Evolutionary conservation across 805 yeast genomes (phyloP), one percentile per base, ranked within the genome.

Genomic region (Pichia eremophila): DNA sequence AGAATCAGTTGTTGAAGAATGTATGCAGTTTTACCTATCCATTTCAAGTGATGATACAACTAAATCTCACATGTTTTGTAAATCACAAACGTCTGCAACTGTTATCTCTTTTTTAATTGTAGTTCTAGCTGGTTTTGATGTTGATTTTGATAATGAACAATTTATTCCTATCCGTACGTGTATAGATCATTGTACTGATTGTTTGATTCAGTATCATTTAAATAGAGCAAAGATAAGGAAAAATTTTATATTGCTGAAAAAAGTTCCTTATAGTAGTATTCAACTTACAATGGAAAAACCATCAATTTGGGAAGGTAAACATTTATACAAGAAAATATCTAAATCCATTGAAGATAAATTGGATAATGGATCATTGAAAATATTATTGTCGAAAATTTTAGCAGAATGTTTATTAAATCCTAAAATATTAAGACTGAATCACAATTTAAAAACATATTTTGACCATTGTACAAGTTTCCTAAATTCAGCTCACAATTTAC

Each of bases 401-500:
- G 64, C 66, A 15, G 82, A 77, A 55, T 76, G 81, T 51, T 55
- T 78, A 9, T 60, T 73, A 41, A 77, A 76, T 35, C 85, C 84
- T 2, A 69, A 68, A 6, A 63, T 79, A 53, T 51, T 80, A 32
- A 60, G 83, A 43, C 40, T 62, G 11, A 67, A 67, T 39, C 44
- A 58, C 2, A 60, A 58, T 1, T 58, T 78, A 40, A 67, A 67
- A 44, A 46, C 52, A 8, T 48, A 65, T 1, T 75, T 75, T 51
- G 65, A 67, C 31, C 63, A 59, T 3, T 56, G 72, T 8, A 64
- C 74, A 35, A 59, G 57, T 17, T 44, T 54, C 17, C 41, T 51
- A n/a, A 43, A 52, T 18, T 38, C 22, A 5, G 51, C 53, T 9
- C 53, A 55, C 39, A 44, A 44, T 5, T 34, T 39, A 8, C 11